phyloP scores from a whole-genome alignment of 371 early-diverging fungal species.

The Lichtheimia corymbifera region DNA sequence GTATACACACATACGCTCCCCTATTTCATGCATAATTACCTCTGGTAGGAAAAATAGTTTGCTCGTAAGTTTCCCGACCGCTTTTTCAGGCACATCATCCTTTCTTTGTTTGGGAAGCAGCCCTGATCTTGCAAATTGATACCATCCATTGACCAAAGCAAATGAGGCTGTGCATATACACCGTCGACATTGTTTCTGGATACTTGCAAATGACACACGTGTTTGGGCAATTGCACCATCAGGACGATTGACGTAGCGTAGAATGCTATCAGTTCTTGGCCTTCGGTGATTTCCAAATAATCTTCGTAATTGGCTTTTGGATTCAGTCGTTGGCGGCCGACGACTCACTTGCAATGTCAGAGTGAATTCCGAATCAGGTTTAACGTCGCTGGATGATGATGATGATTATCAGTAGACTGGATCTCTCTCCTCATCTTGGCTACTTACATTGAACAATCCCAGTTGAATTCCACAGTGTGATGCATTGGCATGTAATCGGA shows the following conservation, averaged over 20 bases:
- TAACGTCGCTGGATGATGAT: conserved; percentile 12
- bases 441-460: conserved; percentile 23
- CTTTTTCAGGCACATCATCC: conserved; percentile 28
- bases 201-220: conserved; percentile 25
- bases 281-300: conserved; percentile 7
- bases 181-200: conserved; percentile 17
- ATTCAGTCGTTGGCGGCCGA: conserved; percentile 5
- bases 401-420: not conserved
- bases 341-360: conserved; percentile 16
- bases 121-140: conserved; percentile 17
- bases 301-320: conserved; percentile 12
- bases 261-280: conserved; percentile 9
- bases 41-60: conserved; percentile 25
- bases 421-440: not conserved
- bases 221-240: conserved; percentile 41
- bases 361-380: conserved; percentile 18
- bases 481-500: conserved; percentile 14
- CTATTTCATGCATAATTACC: conserved; percentile 4
- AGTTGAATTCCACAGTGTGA: conserved; percentile 16
- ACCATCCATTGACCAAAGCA: conserved; percentile 45
- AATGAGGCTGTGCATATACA: conserved; percentile 33
- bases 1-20: not conserved
- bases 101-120: conserved; percentile 9
- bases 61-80: conserved; percentile 38
- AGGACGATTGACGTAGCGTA: conserved; percentile 17